Conservation (phyloP, 192 early-diverging fungal genomes). For the Podila clonocystis region DNA sequence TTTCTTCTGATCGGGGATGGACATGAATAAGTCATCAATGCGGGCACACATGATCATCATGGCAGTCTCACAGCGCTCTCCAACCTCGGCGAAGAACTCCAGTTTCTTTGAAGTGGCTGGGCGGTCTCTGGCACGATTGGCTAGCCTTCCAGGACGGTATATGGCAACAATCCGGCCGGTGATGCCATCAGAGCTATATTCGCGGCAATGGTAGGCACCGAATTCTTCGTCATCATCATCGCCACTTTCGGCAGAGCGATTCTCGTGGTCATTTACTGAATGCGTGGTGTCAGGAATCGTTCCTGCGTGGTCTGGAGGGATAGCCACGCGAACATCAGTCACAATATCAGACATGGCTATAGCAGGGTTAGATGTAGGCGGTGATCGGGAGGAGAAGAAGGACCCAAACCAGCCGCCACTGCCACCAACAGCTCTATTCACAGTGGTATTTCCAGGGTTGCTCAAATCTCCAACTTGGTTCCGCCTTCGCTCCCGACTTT, state of each 20-base stretch:
- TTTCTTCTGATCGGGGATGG: slow-evolving; percentile 29
- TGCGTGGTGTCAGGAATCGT: background rate
- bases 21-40: slow-evolving; percentile 45
- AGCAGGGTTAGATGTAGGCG: no score
- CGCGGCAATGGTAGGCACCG: slow-evolving; percentile 32
- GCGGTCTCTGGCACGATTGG: slow-evolving; percentile 31
- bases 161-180: slow-evolving; percentile 32
- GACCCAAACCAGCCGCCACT: slow-evolving; percentile 19
- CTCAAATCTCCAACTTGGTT: no score
- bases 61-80: slow-evolving; percentile 37
- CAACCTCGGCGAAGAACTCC: slow-evolving; percentile 33
- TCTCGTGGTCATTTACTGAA: slow-evolving; percentile 6
- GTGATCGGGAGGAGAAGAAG: slow-evolving; percentile 9
- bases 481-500: no score
- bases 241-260: background rate
- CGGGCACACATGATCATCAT: slow-evolving; percentile 46
- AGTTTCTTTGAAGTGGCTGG: slow-evolving; percentile 20
- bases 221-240: slow-evolving; percentile 23
- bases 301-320: background rate
- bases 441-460: background rate
- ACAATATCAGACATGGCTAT: background rate
- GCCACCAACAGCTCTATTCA: background rate
- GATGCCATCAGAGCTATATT: slow-evolving; percentile 13
- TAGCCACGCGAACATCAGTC: slow-evolving; percentile 1
- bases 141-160: slow-evolving; percentile 25